A percentile compares a stretch with the other conserved stretches of the same genome.
Conservation (phyloP, 2,329 filamentous ascomycete species). For the Paraphoma sp. region DNA sequence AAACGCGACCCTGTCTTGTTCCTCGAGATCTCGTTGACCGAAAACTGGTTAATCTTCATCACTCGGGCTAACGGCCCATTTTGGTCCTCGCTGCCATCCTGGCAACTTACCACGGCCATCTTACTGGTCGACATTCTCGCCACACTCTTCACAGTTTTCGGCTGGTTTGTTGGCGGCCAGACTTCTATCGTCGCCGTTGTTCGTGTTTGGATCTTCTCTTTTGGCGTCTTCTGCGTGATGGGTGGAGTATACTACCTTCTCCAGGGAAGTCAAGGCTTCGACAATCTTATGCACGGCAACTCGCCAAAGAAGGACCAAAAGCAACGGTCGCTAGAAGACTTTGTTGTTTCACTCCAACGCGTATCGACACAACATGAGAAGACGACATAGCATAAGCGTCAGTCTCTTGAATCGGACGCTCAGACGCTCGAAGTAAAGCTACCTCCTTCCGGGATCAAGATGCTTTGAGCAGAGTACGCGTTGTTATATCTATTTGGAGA, state of each 20-base stretch:
- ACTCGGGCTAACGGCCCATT: conserved; percentile 91
- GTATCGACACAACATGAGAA: conserved; percentile 93
- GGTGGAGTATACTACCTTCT: conserved; percentile 80
- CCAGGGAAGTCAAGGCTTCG: conserved; percentile 80
- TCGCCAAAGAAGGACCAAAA: conserved; percentile 80
- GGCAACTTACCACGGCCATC: conserved; percentile 81
- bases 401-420: neutral
- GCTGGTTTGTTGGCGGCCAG: conserved; percentile 74
- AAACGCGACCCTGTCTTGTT: conserved; percentile 82
- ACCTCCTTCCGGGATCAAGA: neutral
- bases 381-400: conserved; percentile 64
- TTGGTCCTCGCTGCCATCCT: conserved; percentile 88
- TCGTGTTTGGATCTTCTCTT: conserved; percentile 90
- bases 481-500: no score
- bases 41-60: conserved; percentile 98
- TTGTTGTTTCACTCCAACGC: conserved; percentile 87
- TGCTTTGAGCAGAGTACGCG: neutral
- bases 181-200: conserved; percentile 85
- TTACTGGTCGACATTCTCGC: conserved; percentile 82
- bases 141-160: conserved; percentile 85
- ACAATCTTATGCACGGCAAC: conserved; percentile 94
- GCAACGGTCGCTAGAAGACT: conserved; percentile 87
- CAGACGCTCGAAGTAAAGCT: neutral
- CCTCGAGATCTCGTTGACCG: conserved; percentile 86
- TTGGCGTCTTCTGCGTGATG: conserved; percentile 87